Base-by-base conservation (phyloP, 2,329 filamentous ascomycete species). In the Helicocarpus griseus region DNA sequence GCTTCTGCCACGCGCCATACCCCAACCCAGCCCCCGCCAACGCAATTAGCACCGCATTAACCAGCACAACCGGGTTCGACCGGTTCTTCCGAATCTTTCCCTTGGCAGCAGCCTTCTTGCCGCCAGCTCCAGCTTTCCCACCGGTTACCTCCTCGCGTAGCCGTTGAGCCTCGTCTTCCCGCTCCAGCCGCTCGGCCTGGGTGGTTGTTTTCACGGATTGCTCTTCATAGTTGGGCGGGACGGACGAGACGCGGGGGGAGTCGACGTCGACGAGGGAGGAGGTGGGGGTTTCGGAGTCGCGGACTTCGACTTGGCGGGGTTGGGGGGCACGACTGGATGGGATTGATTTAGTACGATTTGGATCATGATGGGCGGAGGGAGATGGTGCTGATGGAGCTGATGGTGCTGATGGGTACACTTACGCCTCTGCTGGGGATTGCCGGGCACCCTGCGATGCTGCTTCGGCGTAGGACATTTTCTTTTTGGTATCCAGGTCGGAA, bases 381-480 rank as follows among this genome's bases (percentile, higher is more conserved):
- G 40, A 22, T 21, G 41, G 29, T 28, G 29, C 36, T 52, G 38
- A 64, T 67, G 63, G n/a, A n/a, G n/a, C n/a, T n/a, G n/a, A n/a
- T n/a, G n/a, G n/a, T n/a, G n/a, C n/a, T n/a, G n/a, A n/a, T n/a
- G n/a, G n/a, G n/a, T n/a, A n/a, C n/a, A n/a, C n/a, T n/a, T n/a
- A n/a, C 63, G 75, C 73, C 54, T 76, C 72, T 65, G 73, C 67
- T 7, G 72, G 66, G 45, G 69, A 63, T 60, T 76, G 73, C 59
- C 72, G 71, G 6, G 72, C 65, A 40, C 72, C 72, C 56, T 69
- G 71, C 43, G 72, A 69, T 50, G 72, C 73, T 61, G 69, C 70
- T 59, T 72, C 66, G 56, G 73, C 73, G 63, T 76, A 76, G 55
- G 71, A 75, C 73, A 75, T 76, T 50, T 47, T 65, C 45, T 29